These are phyloP conservation scores for Kernera saxatilis DNA, from an alignment of 345 rosid genomes.

Conservation along the genomic window DNA sequence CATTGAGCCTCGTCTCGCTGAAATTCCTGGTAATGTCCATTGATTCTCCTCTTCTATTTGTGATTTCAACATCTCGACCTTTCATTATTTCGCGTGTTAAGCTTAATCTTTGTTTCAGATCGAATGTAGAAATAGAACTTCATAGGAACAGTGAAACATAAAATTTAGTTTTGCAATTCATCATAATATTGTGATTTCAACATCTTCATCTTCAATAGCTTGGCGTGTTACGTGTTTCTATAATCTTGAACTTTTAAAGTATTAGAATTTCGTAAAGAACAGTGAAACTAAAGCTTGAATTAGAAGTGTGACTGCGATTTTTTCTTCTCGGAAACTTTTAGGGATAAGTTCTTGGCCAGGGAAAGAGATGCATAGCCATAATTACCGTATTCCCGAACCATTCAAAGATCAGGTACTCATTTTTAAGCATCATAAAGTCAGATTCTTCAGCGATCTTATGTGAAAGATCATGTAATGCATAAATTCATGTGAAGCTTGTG, in stretches of 20 bases:
- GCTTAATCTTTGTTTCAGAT: too few species aligned
- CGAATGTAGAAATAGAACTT: too few species aligned
- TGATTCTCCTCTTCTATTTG: not conserved
- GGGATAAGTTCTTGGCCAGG: conserved; percentile 87
- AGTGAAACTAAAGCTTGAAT: not conserved
- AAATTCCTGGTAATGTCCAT: conserved; percentile 45
- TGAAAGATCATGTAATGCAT: not conserved
- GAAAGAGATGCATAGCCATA: conserved; percentile 85
- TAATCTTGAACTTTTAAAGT: too few species aligned
- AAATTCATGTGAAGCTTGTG: not conserved
- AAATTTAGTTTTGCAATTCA: not conserved
- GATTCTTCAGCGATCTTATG: not conserved
- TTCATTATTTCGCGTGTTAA: too few species aligned
- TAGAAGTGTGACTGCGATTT: not conserved
- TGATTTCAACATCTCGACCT: not conserved
- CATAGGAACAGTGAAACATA: too few species aligned
- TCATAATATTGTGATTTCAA: not conserved
- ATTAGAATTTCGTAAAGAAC: not conserved
- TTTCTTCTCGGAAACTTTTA: conserved; percentile 5
- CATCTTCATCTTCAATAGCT: not conserved
- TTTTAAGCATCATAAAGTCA: not conserved
- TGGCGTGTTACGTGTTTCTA: not conserved
- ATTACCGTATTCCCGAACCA: conserved; percentile 59
- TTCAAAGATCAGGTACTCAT: conserved; percentile 57
- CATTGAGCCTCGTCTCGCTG: conserved; percentile 62